Percentiles rank a stretch among this genome's conserved stretches.
phyloP scores from a whole-genome alignment of 139 green algal species.

The Chlorella sp. region DNA sequence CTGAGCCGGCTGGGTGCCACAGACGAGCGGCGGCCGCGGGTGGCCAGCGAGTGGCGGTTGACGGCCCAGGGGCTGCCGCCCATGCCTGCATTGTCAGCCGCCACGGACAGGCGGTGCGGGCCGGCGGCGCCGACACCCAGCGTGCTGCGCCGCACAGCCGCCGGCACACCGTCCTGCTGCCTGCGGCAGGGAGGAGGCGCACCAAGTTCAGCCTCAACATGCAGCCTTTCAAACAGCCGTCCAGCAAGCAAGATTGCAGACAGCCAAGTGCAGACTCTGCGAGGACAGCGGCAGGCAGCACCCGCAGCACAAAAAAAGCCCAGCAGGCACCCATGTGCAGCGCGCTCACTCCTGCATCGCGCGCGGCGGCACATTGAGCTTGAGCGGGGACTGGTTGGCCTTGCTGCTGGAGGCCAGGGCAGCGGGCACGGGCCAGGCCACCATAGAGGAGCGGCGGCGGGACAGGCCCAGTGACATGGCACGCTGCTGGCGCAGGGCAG shows the following conservation, averaged over 20 bases:
- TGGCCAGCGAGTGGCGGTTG: slow-evolving; percentile 25
- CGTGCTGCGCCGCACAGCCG: neutral
- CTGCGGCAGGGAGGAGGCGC: neutral
- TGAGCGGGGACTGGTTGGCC: slow-evolving; percentile 10
- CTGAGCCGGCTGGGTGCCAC: neutral
- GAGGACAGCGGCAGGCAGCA: neutral
- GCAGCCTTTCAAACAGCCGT: no score
- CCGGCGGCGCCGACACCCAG: neutral
- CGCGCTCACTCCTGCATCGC: neutral
- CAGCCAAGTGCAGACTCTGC: no score
- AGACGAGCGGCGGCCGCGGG: slow-evolving; percentile 23
- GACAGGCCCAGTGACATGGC: slow-evolving; percentile 47
- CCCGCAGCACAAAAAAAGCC: no score
- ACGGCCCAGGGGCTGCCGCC: slow-evolving; percentile 1
- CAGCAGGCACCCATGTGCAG: neutral
- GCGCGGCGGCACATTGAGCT: neutral
- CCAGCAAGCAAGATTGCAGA: no score
- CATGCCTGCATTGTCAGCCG: slow-evolving; percentile 5
- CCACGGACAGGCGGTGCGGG: slow-evolving; percentile 22
- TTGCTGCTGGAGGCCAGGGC: slow-evolving; percentile 28
- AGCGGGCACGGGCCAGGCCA: slow-evolving; percentile 10
- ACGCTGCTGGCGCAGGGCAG: neutral
- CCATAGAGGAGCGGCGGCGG: slow-evolving; percentile 39
- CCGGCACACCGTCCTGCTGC: neutral
- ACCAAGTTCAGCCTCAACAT: no score